Percentiles rank a stretch among this genome's conserved stretches.
phyloP scores from a whole-genome alignment of 129 eudicot genomes.

The Pittosporum tobira region DNA sequence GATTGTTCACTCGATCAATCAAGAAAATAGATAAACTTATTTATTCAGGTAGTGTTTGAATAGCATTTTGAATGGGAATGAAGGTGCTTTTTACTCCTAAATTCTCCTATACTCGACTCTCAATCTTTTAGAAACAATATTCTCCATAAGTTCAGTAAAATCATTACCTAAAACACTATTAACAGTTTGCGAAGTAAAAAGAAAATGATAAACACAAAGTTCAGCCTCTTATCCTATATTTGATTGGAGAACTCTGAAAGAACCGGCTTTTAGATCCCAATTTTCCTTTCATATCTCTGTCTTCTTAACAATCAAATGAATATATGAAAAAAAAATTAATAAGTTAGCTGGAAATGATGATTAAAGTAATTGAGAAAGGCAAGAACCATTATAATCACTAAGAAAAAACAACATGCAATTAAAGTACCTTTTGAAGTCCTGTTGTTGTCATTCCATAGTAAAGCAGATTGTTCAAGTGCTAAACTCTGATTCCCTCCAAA shows the following conservation, averaged over 20 bases:
- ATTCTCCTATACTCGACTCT: neutral
- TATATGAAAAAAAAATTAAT: constrained; percentile 8
- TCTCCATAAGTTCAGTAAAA: neutral
- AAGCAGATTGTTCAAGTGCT: constrained; percentile 21
- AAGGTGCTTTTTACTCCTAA: neutral
- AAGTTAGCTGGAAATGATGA: constrained; percentile 11
- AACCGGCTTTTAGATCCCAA: neutral
- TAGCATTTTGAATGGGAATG: too few species aligned
- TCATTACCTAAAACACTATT: neutral
- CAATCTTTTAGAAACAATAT: too few species aligned
- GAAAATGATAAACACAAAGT: too few species aligned
- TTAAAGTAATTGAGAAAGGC: constrained; percentile 15
- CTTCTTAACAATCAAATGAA: constrained; percentile 17
- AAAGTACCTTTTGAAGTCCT: constrained; percentile 29
- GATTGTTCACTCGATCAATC: neutral
- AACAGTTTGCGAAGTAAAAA: neutral
- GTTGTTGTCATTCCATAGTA: constrained; percentile 24
- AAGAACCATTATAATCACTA: constrained; percentile 12
- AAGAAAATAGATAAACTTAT: neutral
- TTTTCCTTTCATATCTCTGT: neutral
- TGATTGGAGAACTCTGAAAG: neutral
- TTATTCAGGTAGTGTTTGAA: neutral
- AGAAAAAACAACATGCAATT: constrained; percentile 25
- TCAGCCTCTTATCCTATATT: constrained; percentile 1
- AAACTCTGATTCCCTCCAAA: constrained; percentile 14